Conservation (phyloP, 495 filamentous ascomycete genomes). For the Talaromyces adpressus region DNA sequence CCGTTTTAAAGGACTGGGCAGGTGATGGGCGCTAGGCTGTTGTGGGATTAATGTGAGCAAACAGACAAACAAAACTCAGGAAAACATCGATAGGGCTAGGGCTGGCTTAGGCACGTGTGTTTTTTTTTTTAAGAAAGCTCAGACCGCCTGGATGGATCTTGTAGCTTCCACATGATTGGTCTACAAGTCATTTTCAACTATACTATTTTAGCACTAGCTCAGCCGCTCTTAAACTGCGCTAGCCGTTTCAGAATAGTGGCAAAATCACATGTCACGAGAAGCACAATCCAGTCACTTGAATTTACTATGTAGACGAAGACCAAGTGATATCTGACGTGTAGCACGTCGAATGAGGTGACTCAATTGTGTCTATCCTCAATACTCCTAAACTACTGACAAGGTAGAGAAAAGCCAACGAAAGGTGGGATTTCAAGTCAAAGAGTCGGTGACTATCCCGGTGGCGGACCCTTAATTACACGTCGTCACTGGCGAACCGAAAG, state of each 20-base stretch:
- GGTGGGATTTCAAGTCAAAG: not conserved
- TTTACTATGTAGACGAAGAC: not conserved
- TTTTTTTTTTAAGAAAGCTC: not conserved
- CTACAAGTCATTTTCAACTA: not conserved
- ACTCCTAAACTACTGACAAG: not conserved
- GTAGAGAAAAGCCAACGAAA: not conserved
- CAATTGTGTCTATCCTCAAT: not conserved
- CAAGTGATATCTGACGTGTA: not conserved
- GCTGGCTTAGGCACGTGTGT: not conserved
- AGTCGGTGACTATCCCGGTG: not conserved
- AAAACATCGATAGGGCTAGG: not conserved
- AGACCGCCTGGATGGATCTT: not conserved
- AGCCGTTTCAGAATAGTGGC: not conserved
- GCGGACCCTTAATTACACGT: not conserved
- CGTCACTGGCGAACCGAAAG: not conserved
- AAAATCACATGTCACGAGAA: constrained; percentile 1
- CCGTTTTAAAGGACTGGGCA: constrained; percentile 2
- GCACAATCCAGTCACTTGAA: not conserved
- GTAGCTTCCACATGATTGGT: too few relatives aligned
- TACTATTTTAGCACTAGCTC: not conserved
- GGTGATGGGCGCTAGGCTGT: not conserved
- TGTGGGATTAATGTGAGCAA: not conserved
- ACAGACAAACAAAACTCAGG: not conserved
- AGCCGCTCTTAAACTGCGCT: not conserved
- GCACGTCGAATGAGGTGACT: not conserved